Evolutionary conservation across 129 eudicot genomes (phyloP), one percentile per base, ranked within the genome.

Genomic region (Saussurea involucrata): DNA sequence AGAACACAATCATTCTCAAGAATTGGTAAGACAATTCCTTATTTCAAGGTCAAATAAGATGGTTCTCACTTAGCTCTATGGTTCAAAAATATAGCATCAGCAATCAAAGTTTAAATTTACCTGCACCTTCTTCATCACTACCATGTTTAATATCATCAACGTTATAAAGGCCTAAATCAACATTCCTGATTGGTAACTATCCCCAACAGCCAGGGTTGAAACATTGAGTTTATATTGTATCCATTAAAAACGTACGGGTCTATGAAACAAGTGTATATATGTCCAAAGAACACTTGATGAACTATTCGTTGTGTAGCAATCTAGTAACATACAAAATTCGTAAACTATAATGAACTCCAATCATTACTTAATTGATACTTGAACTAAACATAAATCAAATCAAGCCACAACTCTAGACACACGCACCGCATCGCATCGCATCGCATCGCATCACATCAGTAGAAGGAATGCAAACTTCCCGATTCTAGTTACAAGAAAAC

Each of bases 121-220:
- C 24, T 66, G 21, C 37, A 28, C 21, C 13, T 65, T 65, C 6
- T 66, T 66, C 24, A 66, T 3, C 25, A 13, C 24, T 66, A 13
- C 4, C 58, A 1, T 4, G 58, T 49, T 49, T 64, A 4, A 11
- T 4, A 28, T 65, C 22, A 28, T 28, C 44, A 66, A 66, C 12
- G 71, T 13, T 69, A 24, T 69, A 69, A 27, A 73, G 33, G 55
- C 77, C 77, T 73, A 73, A 58, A 31, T 73, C 68, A 53, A 58
- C 33, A 58, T 58, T 70, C 27, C 18, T 4, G 28, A 20, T 68
- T 68, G 53, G 68, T 63, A 17, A 25, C 34, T 24, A 36, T 8
- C 10, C 44, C 58, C 21, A 53, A 18, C 61, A n/a, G 71, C 46
- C 15, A 66, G 6, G 44, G 36, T 66, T 36, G 5, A 28, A 66